Evolutionary conservation across 495 filamentous ascomycete species (phyloP).

Genomic region (Trypethelium eluteriae): DNA sequence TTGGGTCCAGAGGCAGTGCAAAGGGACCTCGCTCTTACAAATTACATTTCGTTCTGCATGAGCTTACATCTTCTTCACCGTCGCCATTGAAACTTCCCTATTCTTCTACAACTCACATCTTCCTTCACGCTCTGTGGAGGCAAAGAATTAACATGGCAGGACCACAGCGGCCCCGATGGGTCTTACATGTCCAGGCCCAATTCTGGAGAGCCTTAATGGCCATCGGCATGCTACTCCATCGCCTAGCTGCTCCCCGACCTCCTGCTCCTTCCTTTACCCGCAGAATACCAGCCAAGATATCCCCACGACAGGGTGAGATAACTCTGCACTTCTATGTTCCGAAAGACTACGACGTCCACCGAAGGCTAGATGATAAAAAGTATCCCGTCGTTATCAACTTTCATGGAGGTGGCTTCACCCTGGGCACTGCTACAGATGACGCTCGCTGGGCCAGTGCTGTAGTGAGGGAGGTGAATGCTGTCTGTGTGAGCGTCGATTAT

Average conservation of each 20-base stretch:
- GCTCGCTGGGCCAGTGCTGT: conserved; percentile 36
- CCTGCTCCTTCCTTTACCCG: conserved; percentile 59
- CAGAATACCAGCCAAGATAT: conserved; percentile 54
- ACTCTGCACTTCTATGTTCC: conserved; percentile 78
- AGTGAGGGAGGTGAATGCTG: conserved; percentile 34
- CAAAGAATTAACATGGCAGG: conserved; percentile 30
- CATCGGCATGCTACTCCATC: conserved; percentile 72
- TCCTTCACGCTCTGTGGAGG: background rate
- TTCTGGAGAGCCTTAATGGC: conserved; percentile 74
- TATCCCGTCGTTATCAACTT: conserved; percentile 42
- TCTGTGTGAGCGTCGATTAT: conserved; percentile 40
- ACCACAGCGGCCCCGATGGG: conserved; percentile 47
- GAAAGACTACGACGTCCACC: conserved; percentile 44
- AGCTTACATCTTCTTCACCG: background rate
- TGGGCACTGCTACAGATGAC: conserved; percentile 38
- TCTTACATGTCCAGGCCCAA: conserved; percentile 62
- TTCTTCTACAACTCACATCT: background rate
- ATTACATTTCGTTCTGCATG: background rate
- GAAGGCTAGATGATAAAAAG: conserved; percentile 33
- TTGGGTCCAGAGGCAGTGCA: background rate
- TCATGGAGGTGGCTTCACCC: conserved; percentile 40
- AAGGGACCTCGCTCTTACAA: background rate
- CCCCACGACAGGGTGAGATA: conserved; percentile 47
- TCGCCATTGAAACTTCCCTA: background rate
- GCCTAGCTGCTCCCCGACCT: conserved; percentile 57